Evolutionary conservation across 805 yeast species (phyloP).

Genomic region (Grigorovia jiainica): DNA sequence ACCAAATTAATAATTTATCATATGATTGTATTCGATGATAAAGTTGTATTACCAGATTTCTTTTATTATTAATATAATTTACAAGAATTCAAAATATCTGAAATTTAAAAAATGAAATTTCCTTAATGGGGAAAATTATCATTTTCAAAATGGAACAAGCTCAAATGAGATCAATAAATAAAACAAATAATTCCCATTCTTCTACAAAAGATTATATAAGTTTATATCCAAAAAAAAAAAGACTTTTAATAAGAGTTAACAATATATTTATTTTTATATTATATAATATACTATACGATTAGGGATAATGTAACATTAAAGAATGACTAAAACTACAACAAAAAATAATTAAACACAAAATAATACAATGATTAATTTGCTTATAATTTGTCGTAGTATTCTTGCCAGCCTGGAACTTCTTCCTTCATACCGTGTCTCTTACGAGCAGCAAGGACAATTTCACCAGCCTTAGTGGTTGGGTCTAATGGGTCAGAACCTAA

Average conservation of each 20-base stretch:
- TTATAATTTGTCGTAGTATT: constrained; percentile 90
- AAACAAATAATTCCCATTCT: no score
- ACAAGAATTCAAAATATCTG: no score
- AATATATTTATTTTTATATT: constrained; percentile 3
- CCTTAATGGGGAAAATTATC: no score
- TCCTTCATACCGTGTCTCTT: constrained; percentile 97
- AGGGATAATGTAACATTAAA: constrained; percentile 2
- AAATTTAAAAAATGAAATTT: no score
- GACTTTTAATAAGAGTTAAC: not conserved
- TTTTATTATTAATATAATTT: no score
- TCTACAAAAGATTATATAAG: no score
- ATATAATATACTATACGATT: constrained; percentile 2
- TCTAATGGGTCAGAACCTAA: constrained; percentile 90
- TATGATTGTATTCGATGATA: no score
- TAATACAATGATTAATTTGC: constrained; percentile 5
- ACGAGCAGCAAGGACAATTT: constrained; percentile 60
- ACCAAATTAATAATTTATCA: no score
- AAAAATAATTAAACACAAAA: constrained; percentile 6
- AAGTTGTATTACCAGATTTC: no score
- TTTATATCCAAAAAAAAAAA: no score
- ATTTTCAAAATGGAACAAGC: no score
- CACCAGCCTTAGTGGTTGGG: constrained; percentile 64
- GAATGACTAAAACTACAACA: constrained; percentile 9
- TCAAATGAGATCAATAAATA: no score
- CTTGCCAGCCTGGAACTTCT: constrained; percentile 97